Base-by-base conservation (phyloP, 1,139 yeast genomes). In the Meyerozyma carpophila region DNA sequence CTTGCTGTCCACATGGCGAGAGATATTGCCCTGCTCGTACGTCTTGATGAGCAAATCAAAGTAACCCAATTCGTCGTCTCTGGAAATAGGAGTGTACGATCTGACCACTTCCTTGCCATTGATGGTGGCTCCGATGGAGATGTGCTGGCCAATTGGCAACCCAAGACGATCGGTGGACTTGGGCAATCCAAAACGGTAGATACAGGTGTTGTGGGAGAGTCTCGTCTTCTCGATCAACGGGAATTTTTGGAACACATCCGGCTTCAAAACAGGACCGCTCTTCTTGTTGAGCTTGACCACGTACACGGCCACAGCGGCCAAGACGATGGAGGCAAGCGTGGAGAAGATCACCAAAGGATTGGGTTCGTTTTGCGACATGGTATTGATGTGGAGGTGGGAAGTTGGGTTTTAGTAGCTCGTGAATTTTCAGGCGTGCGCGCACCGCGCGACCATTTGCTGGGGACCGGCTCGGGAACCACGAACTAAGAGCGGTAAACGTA, bases 141-240 rank as follows among this genome's bases (percentile, higher is more conserved):
- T 83, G 62, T 90, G 96, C 69, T 93, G 98, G 44, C 98, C 98
- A 59, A 90, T 86, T 44, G 98, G 98, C 54, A 93, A 77, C 7
- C 97, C 97, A 49, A 93, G 76, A 42, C 81, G 73, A 61, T 87
- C 94, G 41, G 81, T 73, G 34, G 84, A 74, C 49, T 77, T 75
- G 43, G 96, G 96, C 55, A 93, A 78, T 3, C 87, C 91, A 59
- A 93, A 90, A 59, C 94, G 78, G 66, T 87, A 91, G 47, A 89
- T 69, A 44, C 94, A 89, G 11, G 96, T 77, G 65, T 91, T 90
- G 63, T 87, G 95, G 34, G 89, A 77, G 18, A 93, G 72, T 39
- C 82, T 76, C 13, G 85, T 83, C 70, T 88, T 91, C 61, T 84
- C 82, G 53, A 87, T 79, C 59, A 93, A 73, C 46, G 95, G 95